Base-by-base conservation (phyloP, 2,329 filamentous ascomycete genomes). In the Penicillium janthinellum region DNA sequence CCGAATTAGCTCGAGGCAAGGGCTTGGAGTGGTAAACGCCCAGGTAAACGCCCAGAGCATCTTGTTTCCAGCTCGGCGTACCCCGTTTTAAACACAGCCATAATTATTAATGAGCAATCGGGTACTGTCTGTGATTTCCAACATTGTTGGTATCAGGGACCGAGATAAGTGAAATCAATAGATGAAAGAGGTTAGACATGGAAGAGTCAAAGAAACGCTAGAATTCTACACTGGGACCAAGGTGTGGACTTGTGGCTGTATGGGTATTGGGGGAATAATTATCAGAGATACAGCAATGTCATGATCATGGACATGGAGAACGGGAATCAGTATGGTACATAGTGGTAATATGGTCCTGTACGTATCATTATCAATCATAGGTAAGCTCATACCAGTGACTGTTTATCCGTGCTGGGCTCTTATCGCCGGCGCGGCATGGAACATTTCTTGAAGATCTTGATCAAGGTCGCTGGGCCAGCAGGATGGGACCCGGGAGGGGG, bases 11-110 rank as follows among this genome's bases (percentile, higher is more conserved):
- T 56, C 51, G 56, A 62, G 59, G 62, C 51, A 64, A 64, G 62
- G 62, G 57, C 51, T 38, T 62, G 41, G 22, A 54, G 49, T 55
- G 38, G 41, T 34, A 53, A 50, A 54, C 38, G 48, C 39, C 45
- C 55, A 28, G 38, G 41, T 34, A 53, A 50, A 54, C 38, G 48
- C 39, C 45, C 55, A 28, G 42, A 52, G 41, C 57, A 37, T 54
- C 57, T 65, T 60, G 64, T 60, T 60, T 59, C 56, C 51, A 65
- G 63, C 54, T 51, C 60, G 59, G 65, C 62, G 55, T 61, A 56
- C 47, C 53, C 54, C 35, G 62, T 66, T 64, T 60, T 25, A 61
- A 67, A 67, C 53, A 61, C 50, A 45, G 62, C 62, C 57, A 59
- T 20, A 20, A 20, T 20, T 20, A 20, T 20, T 61, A 51, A 28